Percentiles rank a stretch among this genome's conserved stretches.
phyloP scores from a whole-genome alignment of 2,329 filamentous ascomycete species.

The Exophiala bonariae region DNA sequence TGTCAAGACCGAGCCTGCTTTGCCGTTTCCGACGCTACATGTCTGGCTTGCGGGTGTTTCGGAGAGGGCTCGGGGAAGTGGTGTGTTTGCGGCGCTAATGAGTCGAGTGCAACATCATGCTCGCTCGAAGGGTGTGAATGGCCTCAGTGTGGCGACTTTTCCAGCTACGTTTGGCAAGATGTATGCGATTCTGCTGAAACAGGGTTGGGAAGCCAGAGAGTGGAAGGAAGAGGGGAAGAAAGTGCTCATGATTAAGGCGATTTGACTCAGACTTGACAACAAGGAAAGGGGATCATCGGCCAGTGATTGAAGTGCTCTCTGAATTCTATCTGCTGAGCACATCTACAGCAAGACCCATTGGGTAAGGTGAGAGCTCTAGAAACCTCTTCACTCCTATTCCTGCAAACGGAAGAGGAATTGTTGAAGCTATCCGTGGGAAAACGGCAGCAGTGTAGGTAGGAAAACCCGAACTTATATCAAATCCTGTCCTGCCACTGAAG shows the following conservation, averaged over 20 bases:
- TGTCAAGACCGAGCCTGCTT: background rate
- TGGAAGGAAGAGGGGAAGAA: constrained; percentile 15
- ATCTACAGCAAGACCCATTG: too few species aligned
- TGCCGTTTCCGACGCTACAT: constrained; percentile 5
- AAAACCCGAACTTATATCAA: too few species aligned
- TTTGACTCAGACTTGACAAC: too few species aligned
- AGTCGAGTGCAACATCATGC: constrained; percentile 6
- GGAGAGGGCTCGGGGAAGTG: constrained; percentile 2
- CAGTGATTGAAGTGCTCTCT: too few species aligned
- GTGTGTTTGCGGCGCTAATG: constrained; percentile 13
- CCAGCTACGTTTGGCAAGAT: constrained; percentile 33
- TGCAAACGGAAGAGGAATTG: too few species aligned
- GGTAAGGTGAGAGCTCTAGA: too few species aligned
- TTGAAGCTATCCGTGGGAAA: too few species aligned
- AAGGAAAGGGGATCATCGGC: too few species aligned
- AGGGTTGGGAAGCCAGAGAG: constrained; percentile 40
- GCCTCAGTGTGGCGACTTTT: constrained; percentile 11
- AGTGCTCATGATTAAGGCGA: constrained; percentile 10
- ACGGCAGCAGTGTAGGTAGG: too few species aligned
- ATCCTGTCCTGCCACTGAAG: too few species aligned
- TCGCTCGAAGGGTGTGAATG: background rate
- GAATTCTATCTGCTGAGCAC: too few species aligned
- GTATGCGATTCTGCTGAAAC: constrained; percentile 53
- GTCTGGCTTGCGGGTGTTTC: constrained; percentile 14
- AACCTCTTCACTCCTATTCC: too few species aligned